Base-by-base conservation (phyloP, 805 yeast genomes). In the Schizosaccharomyces pombe region DNA sequence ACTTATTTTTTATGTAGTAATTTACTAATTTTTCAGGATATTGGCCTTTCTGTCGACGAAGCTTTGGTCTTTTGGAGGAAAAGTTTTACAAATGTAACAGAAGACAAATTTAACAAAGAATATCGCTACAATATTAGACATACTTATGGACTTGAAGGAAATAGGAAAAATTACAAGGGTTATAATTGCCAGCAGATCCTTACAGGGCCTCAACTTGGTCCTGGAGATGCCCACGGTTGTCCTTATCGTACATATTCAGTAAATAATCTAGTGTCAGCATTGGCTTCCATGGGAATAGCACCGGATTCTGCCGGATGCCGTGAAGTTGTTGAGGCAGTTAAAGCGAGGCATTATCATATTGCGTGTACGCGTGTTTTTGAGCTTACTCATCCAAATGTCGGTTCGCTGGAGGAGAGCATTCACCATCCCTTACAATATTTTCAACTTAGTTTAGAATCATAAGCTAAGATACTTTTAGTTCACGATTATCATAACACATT, bases 301-400 rank as follows among this genome's bases (percentile, higher is more conserved):
- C 84, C 82, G 56, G 74, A 67, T 26, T 62, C 68, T 22, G 74
- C 77, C 52, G 66, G 83, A 52, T 19, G 49, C n/a, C 71, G 74
- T 49, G 75, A 75, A 40, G 75, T 91, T 11, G 59, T 80, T 53
- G 89, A 82, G 52, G 76, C 81, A 55, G 80, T 82, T 49, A 74
- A 74, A 52, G 74, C 75, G 55, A 77, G 80, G 32, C 84, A 83
- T 58, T 87, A 76, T 64, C 85, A 89, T 26, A 73, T 78, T 40
- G 96, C 97, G 0, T 87, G 95, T 64, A 81, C 96, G 0, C 75
- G 83, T 62, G 95, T 85, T 2, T 84, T 85, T 66, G 96, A 87
- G 62, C 65, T 76, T 16, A 75, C 85, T 31, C 81, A 78, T 60
- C 70, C 70, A 12, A 57, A 55, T 11, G 57, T 22, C 14, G 71